Evolutionary conservation across 305 asterid genomes (phyloP), one percentile per base, ranked within the genome.

Genomic region (Solanum hybrid): DNA sequence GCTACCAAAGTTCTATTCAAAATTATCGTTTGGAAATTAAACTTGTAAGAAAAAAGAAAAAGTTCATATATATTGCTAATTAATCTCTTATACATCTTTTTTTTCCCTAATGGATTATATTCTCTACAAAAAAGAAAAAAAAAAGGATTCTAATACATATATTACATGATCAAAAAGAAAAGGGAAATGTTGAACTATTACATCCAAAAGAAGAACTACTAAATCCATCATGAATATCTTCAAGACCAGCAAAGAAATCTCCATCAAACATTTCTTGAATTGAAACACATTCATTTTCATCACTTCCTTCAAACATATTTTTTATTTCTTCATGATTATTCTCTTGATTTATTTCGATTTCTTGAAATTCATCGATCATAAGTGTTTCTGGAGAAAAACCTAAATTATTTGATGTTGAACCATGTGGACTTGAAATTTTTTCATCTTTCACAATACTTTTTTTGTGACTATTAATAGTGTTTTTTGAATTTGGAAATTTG

Each of bases 401-500:
- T 31, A 45, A 22, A 75, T 61, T 61, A 61, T 45, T 24, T 29
- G 75, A 84, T 20, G 75, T 45, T 39, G 61, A 82, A 89, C 33
- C 13, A 79, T 79, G 70, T 14, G 89, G 68, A 39, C 85, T 73
- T 39, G 85, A 26, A 27, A n/a, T 7, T 14, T 68, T 41, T 37
- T 57, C 45, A 10, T 34, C 15, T 24, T 79, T 45, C 26, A 20
- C 7, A 2, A 24, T 57, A 17, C n/a, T 57, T 61, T 57, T 76
- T 57, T 79, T 33, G 5, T 61, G 51, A 51, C 29, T n/a, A 27
- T 39, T 32, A 72, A 10, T 75, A 1, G 83, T 31, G n/a, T 22
- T 37, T 33, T 88, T 75, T 27, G 89, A 75, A 26, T 93, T 79
- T 32, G 96, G 95, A 90, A 96, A 96, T 88, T 96, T 96, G 82